Percentiles rank a stretch among this genome's conserved stretches.
Evolutionary conservation across 176 grass and related monocot genomes (phyloP).

Genomic region (Cenchrus fungigraminus): DNA sequence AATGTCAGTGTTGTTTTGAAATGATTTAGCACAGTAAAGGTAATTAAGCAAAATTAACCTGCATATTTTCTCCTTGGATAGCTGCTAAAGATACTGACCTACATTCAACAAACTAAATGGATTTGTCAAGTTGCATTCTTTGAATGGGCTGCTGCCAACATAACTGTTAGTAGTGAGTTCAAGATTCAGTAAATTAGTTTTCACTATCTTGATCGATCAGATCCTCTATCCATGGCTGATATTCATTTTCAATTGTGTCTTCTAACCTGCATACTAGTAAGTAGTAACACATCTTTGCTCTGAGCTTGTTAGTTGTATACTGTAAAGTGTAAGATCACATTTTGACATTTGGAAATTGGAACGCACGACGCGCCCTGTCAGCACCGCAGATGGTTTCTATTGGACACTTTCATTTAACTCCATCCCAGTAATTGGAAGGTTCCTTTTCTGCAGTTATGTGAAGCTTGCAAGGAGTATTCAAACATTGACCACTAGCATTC

Average conservation of each 20-base stretch:
- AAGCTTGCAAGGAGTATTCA: not conserved
- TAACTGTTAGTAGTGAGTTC: not conserved
- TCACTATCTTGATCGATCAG: not conserved
- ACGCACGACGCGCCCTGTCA: conserved; percentile 38
- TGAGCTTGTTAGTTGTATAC: not conserved
- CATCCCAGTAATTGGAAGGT: conserved; percentile 29
- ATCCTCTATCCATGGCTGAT: conserved; percentile 1
- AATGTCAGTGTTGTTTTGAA: not conserved
- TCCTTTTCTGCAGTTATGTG: conserved; percentile 29
- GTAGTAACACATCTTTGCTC: not conserved
- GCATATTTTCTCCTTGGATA: not conserved
- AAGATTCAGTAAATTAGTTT: not conserved
- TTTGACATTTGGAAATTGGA: conserved; percentile 23
- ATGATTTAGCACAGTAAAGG: not conserved
- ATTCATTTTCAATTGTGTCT: conserved; percentile 20
- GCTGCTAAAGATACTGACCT: not conserved
- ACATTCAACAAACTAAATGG: not conserved
- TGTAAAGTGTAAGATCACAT: not conserved
- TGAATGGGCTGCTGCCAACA: not conserved
- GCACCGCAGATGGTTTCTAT: conserved; percentile 43
- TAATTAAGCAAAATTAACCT: conserved; percentile 1
- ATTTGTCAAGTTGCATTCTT: not conserved
- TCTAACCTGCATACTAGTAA: not conserved
- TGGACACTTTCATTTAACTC: conserved; percentile 45
- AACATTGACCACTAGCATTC: not conserved